These are phyloP conservation scores for Boletus semigastroideus DNA, from an alignment of 1,284 basidiomycete genomes.

Conservation along the genomic window DNA sequence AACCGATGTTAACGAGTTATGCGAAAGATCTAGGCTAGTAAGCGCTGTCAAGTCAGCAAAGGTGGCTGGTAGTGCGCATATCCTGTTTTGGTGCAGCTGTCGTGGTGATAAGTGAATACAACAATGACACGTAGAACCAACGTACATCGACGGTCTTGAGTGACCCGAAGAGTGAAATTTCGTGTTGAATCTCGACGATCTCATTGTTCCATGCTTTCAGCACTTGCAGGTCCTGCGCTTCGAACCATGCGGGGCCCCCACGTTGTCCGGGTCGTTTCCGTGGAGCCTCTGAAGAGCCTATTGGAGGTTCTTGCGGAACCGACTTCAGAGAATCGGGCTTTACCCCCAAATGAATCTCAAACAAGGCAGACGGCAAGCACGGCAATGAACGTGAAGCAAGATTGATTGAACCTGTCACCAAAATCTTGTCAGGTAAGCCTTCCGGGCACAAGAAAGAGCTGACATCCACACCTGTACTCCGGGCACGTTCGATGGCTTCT, in stretches of 20 bases:
- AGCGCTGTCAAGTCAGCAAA: constrained; percentile 66
- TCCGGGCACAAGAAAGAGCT: constrained; percentile 35
- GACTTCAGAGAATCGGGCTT: constrained; percentile 63
- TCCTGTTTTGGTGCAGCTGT: constrained; percentile 73
- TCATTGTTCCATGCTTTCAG: constrained; percentile 78
- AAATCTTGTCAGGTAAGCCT: constrained; percentile 44
- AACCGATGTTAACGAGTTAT: constrained; percentile 61
- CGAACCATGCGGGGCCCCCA: constrained; percentile 66
- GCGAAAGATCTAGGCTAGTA: constrained; percentile 64
- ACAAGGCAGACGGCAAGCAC: constrained; percentile 74
- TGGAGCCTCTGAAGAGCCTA: constrained; percentile 42
- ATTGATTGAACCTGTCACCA: constrained; percentile 62
- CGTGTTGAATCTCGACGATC: constrained; percentile 72
- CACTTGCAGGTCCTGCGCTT: constrained; percentile 70
- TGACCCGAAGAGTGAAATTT: constrained; percentile 78
- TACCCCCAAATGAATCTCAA: constrained; percentile 73
- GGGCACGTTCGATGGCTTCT: constrained; percentile 73
- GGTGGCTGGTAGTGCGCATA: constrained; percentile 56
- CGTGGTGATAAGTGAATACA: constrained; percentile 8
- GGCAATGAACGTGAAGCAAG: constrained; percentile 65
- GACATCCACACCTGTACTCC: constrained; percentile 62
- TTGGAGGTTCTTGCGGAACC: constrained; percentile 58
- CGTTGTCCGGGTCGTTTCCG: constrained; percentile 37
- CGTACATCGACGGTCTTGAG: constrained; percentile 73
- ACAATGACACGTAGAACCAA: constrained; percentile 9